Conservation (phyloP, 768 basidiomycete genomes). For the Lentinula sp. region DNA sequence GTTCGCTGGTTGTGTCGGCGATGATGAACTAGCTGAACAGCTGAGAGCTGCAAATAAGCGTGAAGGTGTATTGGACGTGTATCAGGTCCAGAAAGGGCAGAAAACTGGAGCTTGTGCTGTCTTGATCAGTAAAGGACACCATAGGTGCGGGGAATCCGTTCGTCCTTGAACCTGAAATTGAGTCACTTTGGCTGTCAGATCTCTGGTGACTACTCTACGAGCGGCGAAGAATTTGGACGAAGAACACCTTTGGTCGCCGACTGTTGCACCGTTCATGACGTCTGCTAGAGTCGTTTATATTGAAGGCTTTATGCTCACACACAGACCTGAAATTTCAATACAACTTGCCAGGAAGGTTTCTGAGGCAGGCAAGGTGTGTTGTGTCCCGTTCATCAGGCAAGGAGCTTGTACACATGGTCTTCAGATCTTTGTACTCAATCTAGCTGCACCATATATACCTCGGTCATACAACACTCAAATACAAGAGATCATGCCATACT, state of each 20-base stretch:
- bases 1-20: constrained; percentile 68
- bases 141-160: constrained; percentile 37
- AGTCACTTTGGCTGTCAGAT: constrained; percentile 28
- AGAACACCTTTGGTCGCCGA: constrained; percentile 50
- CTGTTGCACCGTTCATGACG: constrained; percentile 48
- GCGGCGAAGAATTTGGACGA: constrained; percentile 64
- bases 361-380: constrained; percentile 44
- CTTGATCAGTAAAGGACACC: constrained; percentile 56
- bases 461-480: constrained; percentile 66
- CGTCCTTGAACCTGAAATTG: not conserved
- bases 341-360: constrained; percentile 56
- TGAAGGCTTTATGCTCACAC: constrained; percentile 76
- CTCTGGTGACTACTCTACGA: constrained; percentile 64
- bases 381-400: not conserved
- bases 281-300: constrained; percentile 64
- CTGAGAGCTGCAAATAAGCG: constrained; percentile 60
- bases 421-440: constrained; percentile 63
- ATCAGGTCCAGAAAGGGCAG: constrained; percentile 57
- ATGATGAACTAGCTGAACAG: constrained; percentile 62
- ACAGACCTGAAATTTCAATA: constrained; percentile 53
- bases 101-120: constrained; percentile 78
- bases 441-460: constrained; percentile 75
- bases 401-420: not conserved
- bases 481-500: constrained; percentile 58
- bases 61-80: constrained; percentile 61